phyloP scores from a whole-genome alignment of 2,329 filamentous ascomycete genomes.

The Verticillium dahliae region DNA sequence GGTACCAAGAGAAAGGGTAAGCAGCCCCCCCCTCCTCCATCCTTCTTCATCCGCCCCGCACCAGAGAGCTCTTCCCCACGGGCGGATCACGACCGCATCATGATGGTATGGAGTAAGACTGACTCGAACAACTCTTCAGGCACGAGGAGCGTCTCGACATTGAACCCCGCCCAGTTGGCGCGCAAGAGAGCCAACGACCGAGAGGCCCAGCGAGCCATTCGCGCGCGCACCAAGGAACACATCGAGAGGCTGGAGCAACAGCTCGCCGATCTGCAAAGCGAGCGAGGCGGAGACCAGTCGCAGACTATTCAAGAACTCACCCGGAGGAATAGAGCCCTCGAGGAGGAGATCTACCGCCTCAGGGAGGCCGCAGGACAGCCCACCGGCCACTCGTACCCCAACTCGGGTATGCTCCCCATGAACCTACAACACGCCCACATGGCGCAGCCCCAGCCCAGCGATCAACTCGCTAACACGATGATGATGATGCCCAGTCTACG shows the following conservation, averaged over 20 bases:
- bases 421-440: background rate
- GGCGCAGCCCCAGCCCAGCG: background rate
- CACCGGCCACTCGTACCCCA: conserved; percentile 28
- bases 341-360: conserved; percentile 42
- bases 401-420: background rate
- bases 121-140: conserved; percentile 24
- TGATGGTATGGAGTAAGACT: conserved; percentile 6
- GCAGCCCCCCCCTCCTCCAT: conserved; percentile 5
- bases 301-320: conserved; percentile 45
- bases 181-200: conserved; percentile 89
- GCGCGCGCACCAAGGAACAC: conserved; percentile 78
- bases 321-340: conserved; percentile 45
- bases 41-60: background rate
- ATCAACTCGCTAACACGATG: background rate
- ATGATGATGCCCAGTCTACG: conserved; percentile 24
- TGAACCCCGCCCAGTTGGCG: conserved; percentile 81
- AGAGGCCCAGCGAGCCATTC: conserved; percentile 81
- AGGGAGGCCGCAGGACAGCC: conserved; percentile 38
- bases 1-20: conserved; percentile 39
- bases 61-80: background rate
- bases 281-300: conserved; percentile 40
- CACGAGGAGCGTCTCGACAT: conserved; percentile 74
- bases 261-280: conserved; percentile 61
- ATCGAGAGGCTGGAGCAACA: conserved; percentile 73
- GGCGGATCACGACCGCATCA: background rate